Percentiles rank a stretch among this genome's conserved stretches.
Evolutionary conservation across 2,329 filamentous ascomycete species (phyloP).

Genomic region (Penicillium sp.): DNA sequence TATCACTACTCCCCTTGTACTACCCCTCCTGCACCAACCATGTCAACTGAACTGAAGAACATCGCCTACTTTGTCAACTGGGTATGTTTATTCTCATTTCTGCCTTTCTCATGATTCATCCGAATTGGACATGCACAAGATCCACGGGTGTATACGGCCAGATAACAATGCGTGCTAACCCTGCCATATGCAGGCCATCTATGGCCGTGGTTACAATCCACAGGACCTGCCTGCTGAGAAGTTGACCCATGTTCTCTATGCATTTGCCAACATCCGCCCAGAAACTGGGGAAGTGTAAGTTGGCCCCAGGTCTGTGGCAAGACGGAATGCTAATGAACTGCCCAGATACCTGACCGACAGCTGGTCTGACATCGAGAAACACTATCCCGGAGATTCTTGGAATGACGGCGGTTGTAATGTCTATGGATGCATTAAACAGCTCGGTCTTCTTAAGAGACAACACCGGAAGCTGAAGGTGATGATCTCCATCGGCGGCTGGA

Average conservation of each 20-base stretch:
- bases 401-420: constrained; percentile 67
- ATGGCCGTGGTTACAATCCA: constrained; percentile 77
- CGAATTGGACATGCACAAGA: not conserved
- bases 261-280: constrained; percentile 79
- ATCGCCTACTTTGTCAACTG: constrained; percentile 46
- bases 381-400: constrained; percentile 61
- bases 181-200: constrained; percentile 60
- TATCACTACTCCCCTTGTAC: constrained; percentile 7
- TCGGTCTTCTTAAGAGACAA: constrained; percentile 69
- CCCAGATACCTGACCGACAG: constrained; percentile 56
- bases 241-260: constrained; percentile 83
- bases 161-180: constrained; percentile 1
- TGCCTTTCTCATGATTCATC: not conserved
- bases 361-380: constrained; percentile 65
- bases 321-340: not conserved
- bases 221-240: constrained; percentile 75
- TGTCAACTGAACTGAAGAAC: constrained; percentile 31
- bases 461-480: constrained; percentile 74
- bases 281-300: constrained; percentile 69
- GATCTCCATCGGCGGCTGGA: constrained; percentile 80
- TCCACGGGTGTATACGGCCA: not conserved
- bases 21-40: constrained; percentile 15
- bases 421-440: constrained; percentile 73
- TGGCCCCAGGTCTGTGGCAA: too few relatives aligned
- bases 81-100: constrained; percentile 27